phyloP scores from a whole-genome alignment of 108 stramenopile species.

The Nitzschia putrida region DNA sequence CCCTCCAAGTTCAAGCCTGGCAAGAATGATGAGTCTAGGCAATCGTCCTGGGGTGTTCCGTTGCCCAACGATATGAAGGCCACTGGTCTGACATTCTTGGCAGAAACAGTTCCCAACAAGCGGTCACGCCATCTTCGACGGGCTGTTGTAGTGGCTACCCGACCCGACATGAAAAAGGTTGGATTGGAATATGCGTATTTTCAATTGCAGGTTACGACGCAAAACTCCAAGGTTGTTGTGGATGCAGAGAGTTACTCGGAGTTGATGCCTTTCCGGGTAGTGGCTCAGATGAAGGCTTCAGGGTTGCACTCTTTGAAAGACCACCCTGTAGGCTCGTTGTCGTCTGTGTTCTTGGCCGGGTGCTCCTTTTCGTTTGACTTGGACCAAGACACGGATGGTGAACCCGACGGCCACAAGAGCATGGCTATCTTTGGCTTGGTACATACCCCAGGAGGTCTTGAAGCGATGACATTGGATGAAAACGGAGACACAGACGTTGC shows the following conservation, averaged over 20 bases:
- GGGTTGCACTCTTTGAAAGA: slow-evolving; percentile 11
- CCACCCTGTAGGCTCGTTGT: slow-evolving; percentile 14
- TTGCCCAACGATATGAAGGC: slow-evolving; percentile 24
- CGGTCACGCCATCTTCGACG: slow-evolving; percentile 5
- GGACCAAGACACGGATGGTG: not conserved
- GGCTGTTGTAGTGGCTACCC: slow-evolving; percentile 24
- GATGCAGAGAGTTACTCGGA: slow-evolving; percentile 2
- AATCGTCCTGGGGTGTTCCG: slow-evolving; percentile 32
- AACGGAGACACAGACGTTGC: slow-evolving; percentile 5
- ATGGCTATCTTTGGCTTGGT: slow-evolving; percentile 29
- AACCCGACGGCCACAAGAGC: too few relatives aligned
- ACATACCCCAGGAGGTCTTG: slow-evolving; percentile 28
- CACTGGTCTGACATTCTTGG: slow-evolving; percentile 17
- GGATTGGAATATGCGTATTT: slow-evolving; percentile 13
- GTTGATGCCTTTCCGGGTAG: slow-evolving; percentile 13
- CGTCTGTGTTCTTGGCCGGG: slow-evolving; percentile 35
- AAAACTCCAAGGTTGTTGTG: not conserved
- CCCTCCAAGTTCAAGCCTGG: slow-evolving; percentile 1
- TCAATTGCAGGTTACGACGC: not conserved
- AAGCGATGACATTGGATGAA: slow-evolving; percentile 3
- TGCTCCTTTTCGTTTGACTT: slow-evolving; percentile 33
- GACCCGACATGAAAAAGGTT: slow-evolving; percentile 11
- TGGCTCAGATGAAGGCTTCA: slow-evolving; percentile 10
- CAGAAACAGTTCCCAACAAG: slow-evolving; percentile 16
- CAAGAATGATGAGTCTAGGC: slow-evolving; percentile 18